phyloP scores from a whole-genome alignment of 176 grass and related monocot genomes.

The Ampelocalamus luodianensis region DNA sequence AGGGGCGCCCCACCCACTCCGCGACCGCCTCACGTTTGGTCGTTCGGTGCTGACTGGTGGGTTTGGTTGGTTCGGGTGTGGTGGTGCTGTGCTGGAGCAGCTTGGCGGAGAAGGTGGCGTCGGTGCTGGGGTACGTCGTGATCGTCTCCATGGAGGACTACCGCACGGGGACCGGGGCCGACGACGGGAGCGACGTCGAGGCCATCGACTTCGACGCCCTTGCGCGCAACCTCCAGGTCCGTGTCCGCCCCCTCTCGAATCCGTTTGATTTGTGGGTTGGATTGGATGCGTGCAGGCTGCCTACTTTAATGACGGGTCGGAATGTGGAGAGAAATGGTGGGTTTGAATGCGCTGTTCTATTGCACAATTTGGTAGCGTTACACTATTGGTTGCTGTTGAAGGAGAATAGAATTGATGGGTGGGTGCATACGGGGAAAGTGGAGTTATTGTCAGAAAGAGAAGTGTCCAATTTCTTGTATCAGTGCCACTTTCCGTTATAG shows the following conservation, averaged over 20 bases:
- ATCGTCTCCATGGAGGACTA: slow-evolving; percentile 99
- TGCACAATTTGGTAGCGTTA: slow-evolving; percentile 22
- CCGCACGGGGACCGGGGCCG: slow-evolving; percentile 68
- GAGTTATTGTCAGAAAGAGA: slow-evolving; percentile 44
- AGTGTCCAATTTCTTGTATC: slow-evolving; percentile 25
- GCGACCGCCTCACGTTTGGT: neutral
- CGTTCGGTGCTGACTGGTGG: neutral
- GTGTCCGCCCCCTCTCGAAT: slow-evolving; percentile 1
- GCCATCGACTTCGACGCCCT: slow-evolving; percentile 80
- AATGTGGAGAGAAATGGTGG: slow-evolving; percentile 28
- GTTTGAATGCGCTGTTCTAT: neutral
- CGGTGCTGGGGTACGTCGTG: slow-evolving; percentile 83
- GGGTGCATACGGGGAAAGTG: neutral
- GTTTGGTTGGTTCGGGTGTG: neutral
- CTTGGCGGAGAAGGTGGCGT: slow-evolving; percentile 96
- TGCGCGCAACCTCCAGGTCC: slow-evolving; percentile 71
- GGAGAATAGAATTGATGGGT: slow-evolving; percentile 32
- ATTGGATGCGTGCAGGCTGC: slow-evolving; percentile 34
- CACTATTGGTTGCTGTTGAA: neutral
- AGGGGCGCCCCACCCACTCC: neutral
- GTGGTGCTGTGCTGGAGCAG: slow-evolving; percentile 37
- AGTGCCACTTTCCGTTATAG: slow-evolving; percentile 23
- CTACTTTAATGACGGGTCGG: slow-evolving; percentile 40
- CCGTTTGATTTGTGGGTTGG: slow-evolving; percentile 27
- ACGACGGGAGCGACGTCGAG: slow-evolving; percentile 80